Percentiles rank a stretch among this genome's conserved stretches.
phyloP scores from a whole-genome alignment of 495 filamentous ascomycete species.

The Geoglossum glabrum region DNA sequence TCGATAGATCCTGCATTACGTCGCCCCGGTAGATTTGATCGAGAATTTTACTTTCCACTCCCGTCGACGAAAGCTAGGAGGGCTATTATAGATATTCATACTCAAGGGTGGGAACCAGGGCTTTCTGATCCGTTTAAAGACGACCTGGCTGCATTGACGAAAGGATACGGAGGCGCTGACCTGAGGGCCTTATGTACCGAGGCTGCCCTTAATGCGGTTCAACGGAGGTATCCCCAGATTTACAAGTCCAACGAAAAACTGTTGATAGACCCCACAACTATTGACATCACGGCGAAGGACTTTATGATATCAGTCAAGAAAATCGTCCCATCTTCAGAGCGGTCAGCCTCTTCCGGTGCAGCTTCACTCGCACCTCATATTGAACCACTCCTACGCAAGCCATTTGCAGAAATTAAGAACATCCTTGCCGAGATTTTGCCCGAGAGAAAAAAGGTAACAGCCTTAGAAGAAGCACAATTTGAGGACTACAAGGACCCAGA shows the following conservation, averaged over 20 bases:
- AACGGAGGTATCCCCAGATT: slow-evolving; percentile 87
- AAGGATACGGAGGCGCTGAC: slow-evolving; percentile 93
- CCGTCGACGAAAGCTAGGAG: slow-evolving; percentile 60
- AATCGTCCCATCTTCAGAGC: slow-evolving; percentile 83
- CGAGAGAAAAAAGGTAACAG: slow-evolving; percentile 62
- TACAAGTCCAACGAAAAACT: slow-evolving; percentile 84
- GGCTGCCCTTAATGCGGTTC: slow-evolving; percentile 94
- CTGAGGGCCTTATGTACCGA: slow-evolving; percentile 87
- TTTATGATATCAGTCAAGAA: slow-evolving; percentile 95
- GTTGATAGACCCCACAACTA: slow-evolving; percentile 62
- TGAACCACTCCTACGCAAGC: slow-evolving; percentile 59
- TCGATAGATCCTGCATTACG: slow-evolving; percentile 89
- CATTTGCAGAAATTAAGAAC: slow-evolving; percentile 42
- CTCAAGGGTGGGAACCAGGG: slow-evolving; percentile 71
- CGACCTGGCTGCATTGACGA: slow-evolving; percentile 66
- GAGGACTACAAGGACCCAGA: slow-evolving; percentile 64
- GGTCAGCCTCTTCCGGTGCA: slow-evolving; percentile 65
- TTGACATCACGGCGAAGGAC: slow-evolving; percentile 72
- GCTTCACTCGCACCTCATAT: slow-evolving; percentile 53
- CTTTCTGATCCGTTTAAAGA: slow-evolving; percentile 60
- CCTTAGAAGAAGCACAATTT: slow-evolving; percentile 81
- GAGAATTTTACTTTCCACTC: slow-evolving; percentile 94
- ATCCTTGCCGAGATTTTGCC: slow-evolving; percentile 64
- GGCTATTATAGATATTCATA: slow-evolving; percentile 86
- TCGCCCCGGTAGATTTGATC: slow-evolving; percentile 83